Evolutionary conservation across 2,329 filamentous ascomycete species (phyloP), one percentile per base, ranked within the genome.

Genomic region (Pseudogymnoascus sp.): DNA sequence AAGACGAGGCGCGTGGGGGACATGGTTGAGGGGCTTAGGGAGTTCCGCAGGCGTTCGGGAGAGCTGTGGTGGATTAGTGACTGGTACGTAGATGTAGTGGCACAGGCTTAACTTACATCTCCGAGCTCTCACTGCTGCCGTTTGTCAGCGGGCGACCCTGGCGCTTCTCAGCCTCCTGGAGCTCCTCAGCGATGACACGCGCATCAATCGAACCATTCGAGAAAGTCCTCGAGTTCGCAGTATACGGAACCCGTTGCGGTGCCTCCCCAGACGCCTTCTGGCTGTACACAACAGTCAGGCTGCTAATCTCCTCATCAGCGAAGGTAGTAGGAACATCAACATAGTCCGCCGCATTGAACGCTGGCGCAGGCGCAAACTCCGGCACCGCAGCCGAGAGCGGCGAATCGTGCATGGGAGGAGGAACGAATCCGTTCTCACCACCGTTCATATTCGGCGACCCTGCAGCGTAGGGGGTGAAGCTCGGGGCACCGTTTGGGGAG

Each of bases 311-410:
- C 64, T 79, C 77, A 69, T 84, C 78, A 40, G 77, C 78, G 72
- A 84, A 85, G 18, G 75, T 77, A 71, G 68, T 72, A 62, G 74
- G 68, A 62, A 74, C 68, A 25, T 72, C 71, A 8, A 72, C 65
- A 40, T 68, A 68, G 62, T 72, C 69, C 46, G 59, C 46, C 5
- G 65, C 65, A 65, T 70, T 69, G 38, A 63, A 23, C 21, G 64
- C 43, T 12, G 65, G 43, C 25, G 67, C 67, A 43, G 73, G 73
- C 8, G 74, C 63, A 68, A 88, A 88, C 65, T 87, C 85, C 0
- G 85, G 84, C 2, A 87, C 86, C 18, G 81, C 76, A n/a, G 85
- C 85, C 34, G 85, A 88, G 25, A 88, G 77, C 61, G 81, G 80
- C 6, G 80, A 81, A 62, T 82, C 81, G 5, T 75, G 70, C 3